These are phyloP conservation scores for Theobroma grandiflorum DNA, from an alignment of 441 rosid species.

Conservation along the genomic window DNA sequence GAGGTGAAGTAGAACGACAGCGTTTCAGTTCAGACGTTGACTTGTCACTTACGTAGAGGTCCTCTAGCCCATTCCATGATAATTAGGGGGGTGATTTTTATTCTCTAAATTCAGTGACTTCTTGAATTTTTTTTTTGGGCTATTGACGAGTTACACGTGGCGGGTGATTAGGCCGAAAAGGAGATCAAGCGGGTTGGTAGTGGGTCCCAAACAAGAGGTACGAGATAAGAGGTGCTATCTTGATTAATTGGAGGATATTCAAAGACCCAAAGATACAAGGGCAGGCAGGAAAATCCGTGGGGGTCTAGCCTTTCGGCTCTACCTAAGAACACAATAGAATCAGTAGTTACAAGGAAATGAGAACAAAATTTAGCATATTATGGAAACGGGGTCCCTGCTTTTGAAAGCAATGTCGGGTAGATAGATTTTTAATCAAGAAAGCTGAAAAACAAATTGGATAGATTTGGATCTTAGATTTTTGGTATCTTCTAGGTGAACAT, in stretches of 20 bases:
- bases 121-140: background rate
- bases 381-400: background rate
- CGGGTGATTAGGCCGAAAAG: background rate
- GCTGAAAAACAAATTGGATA: background rate
- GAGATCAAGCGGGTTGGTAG: background rate
- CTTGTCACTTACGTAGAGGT: background rate
- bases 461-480: too few species aligned
- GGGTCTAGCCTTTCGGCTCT: constrained; percentile 17
- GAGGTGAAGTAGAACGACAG: background rate
- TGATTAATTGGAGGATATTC: constrained; percentile 24
- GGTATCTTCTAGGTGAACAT: too few species aligned
- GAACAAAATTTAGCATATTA: constrained; percentile 12
- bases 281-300: constrained; percentile 9
- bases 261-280: background rate
- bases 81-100: background rate
- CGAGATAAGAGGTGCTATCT: constrained; percentile 41
- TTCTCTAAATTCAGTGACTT: background rate
- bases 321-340: background rate
- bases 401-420: background rate
- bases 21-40: constrained; percentile 20
- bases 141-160: constrained; percentile 42
- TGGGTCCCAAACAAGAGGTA: constrained; percentile 25
- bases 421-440: background rate
- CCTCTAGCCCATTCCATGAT: background rate
- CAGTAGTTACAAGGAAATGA: background rate